These are phyloP conservation scores for Debaryomyces sp. DNA, from an alignment of 1,139 yeast species.

Conservation along the genomic window DNA sequence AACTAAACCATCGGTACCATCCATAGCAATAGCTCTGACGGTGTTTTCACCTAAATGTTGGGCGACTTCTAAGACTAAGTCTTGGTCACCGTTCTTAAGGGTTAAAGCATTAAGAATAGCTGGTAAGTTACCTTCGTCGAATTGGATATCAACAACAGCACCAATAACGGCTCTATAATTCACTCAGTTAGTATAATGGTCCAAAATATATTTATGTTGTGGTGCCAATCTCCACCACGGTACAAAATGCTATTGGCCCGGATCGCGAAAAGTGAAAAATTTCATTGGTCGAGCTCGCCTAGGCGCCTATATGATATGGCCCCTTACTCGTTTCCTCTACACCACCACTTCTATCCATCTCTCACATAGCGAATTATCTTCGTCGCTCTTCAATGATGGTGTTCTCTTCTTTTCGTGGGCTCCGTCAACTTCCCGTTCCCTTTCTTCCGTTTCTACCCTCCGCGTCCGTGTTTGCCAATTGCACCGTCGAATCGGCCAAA, in stretches of 20 bases:
- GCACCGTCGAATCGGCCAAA: neutral
- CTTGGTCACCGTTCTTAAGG: conserved; percentile 68
- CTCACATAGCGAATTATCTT: neutral
- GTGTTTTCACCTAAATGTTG: conserved; percentile 99
- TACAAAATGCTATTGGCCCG: conserved; percentile 11
- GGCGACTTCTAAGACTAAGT: conserved; percentile 94
- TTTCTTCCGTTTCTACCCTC: neutral
- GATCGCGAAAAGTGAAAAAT: conserved; percentile 25
- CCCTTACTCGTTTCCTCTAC: neutral
- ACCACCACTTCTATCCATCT: neutral
- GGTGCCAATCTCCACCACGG: conserved; percentile 2
- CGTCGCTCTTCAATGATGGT: neutral
- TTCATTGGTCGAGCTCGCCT: conserved; percentile 32
- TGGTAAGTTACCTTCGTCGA: conserved; percentile 96
- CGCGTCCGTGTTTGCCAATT: neutral
- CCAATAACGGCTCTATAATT: conserved; percentile 89
- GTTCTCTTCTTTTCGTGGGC: neutral
- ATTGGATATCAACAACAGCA: conserved; percentile 99
- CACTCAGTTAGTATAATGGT: conserved; percentile 9
- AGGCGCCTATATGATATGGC: neutral
- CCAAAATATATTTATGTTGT: conserved; percentile 2
- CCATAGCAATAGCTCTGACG: conserved; percentile 99
- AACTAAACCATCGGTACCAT: conserved; percentile 99
- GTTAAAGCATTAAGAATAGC: conserved; percentile 96
- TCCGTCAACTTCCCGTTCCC: neutral